Percentiles rank a stretch among this genome's conserved stretches.
Evolutionary conservation across 352 stramenopile species (phyloP).

Genomic region (Sclerospora graminicola): DNA sequence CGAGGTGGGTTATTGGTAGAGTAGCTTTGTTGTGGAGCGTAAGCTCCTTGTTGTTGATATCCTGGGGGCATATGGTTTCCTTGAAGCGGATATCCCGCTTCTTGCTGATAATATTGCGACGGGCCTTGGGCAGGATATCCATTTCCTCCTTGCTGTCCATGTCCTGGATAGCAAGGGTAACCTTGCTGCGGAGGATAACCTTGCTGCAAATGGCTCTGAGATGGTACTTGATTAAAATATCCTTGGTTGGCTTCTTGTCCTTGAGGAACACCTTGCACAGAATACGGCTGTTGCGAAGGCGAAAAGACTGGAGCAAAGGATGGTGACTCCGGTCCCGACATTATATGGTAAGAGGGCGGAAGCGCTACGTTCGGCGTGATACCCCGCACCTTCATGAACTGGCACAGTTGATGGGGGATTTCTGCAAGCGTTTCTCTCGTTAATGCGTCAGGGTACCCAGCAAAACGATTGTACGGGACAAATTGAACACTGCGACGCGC

Average conservation of each 20-base stretch:
- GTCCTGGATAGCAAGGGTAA: background rate
- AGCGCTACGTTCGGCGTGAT: slow-evolving; percentile 40
- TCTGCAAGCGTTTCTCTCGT: slow-evolving; percentile 53
- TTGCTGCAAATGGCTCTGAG: slow-evolving; percentile 11
- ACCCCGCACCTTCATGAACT: slow-evolving; percentile 66
- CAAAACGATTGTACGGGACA: slow-evolving; percentile 48
- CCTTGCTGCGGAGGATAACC: too few relatives aligned
- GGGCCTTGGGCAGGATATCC: slow-evolving; percentile 18
- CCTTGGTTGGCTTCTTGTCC: slow-evolving; percentile 23
- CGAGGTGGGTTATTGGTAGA: slow-evolving; percentile 10
- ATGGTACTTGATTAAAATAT: slow-evolving; percentile 14
- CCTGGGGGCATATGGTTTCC: too few relatives aligned
- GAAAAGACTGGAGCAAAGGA: slow-evolving; percentile 8
- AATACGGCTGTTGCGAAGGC: slow-evolving; percentile 6
- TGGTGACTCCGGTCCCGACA: slow-evolving; percentile 23
- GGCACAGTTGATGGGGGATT: slow-evolving; percentile 59
- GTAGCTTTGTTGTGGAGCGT: slow-evolving; percentile 11
- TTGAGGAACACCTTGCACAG: slow-evolving; percentile 8
- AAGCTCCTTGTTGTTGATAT: slow-evolving; percentile 13
- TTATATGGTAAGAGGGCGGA: slow-evolving; percentile 34
- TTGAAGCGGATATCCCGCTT: too few relatives aligned
- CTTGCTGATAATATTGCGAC: too few relatives aligned
- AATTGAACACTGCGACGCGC: slow-evolving; percentile 40
- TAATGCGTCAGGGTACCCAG: slow-evolving; percentile 28
- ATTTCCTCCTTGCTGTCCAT: slow-evolving; percentile 9